Conservation (phyloP, 306 rosid species). For the Acmispon strigosus region DNA sequence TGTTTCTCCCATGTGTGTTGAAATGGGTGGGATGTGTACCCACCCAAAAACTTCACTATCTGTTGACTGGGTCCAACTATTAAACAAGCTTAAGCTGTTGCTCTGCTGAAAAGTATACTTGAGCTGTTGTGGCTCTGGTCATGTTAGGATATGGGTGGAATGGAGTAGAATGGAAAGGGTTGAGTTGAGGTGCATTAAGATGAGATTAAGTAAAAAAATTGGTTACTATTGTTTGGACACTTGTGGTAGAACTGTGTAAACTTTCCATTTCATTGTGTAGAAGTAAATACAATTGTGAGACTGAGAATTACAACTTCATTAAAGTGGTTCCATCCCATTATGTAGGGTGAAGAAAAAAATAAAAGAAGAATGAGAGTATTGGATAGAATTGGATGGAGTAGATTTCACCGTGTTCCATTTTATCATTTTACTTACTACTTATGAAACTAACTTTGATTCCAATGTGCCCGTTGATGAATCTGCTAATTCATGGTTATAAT, state of each 20-base stretch:
- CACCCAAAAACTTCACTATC: neutral
- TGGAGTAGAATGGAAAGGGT: neutral
- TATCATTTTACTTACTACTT: neutral
- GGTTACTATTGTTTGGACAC: neutral
- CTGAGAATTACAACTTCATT: neutral
- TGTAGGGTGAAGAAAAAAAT: too few relatives aligned
- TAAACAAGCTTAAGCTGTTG: neutral
- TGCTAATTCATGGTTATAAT: neutral
- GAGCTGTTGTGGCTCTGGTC: neutral
- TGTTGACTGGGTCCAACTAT: constrained; percentile 18
- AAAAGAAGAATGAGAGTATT: neutral
- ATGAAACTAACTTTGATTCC: neutral
- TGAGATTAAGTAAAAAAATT: neutral
- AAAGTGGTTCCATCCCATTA: neutral
- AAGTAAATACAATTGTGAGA: neutral
- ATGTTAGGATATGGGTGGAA: neutral
- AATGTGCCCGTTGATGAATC: neutral
- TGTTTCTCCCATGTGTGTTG: neutral
- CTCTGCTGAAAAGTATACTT: neutral
- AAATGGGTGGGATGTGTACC: neutral
- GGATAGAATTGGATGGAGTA: neutral
- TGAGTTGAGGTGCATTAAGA: neutral
- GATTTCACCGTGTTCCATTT: neutral
- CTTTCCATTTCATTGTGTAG: neutral
- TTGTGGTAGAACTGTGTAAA: neutral